A percentile compares a stretch with the other conserved stretches of the same genome.
These are phyloP conservation scores for Hyphopichia buzzinii DNA, from an alignment of 1,139 yeast genomes.

Conservation along the genomic window DNA sequence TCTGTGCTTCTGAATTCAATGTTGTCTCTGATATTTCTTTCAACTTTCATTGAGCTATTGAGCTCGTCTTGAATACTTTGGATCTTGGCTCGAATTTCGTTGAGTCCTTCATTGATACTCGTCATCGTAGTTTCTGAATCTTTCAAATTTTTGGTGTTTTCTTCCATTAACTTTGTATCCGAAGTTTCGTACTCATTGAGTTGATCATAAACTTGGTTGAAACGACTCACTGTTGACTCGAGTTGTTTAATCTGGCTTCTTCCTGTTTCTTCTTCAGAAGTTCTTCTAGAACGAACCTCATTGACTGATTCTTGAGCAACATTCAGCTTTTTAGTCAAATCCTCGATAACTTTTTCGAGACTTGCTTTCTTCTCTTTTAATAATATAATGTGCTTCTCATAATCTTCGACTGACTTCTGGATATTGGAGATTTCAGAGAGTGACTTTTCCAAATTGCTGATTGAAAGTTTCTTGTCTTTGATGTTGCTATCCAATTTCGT, in stretches of 20 bases:
- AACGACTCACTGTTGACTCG: conserved; percentile 5
- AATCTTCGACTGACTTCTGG: conserved; percentile 16
- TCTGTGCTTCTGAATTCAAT: conserved; percentile 35
- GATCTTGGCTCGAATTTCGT: conserved; percentile 10
- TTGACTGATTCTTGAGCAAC: conserved; percentile 5
- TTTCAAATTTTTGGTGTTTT: conserved; percentile 36
- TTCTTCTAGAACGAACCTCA: conserved; percentile 11
- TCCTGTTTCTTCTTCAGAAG: conserved; percentile 18
- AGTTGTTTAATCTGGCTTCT: conserved; percentile 7
- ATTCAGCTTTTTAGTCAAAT: conserved; percentile 6
- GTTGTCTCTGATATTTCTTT: conserved; percentile 39
- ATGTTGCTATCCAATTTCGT: conserved; percentile 50
- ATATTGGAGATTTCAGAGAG: conserved; percentile 37
- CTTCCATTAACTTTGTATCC: conserved; percentile 24
- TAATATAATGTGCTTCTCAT: conserved; percentile 13
- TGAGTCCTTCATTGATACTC: conserved; percentile 5
- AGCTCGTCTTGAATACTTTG: conserved; percentile 28
- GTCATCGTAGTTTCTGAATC: conserved; percentile 2
- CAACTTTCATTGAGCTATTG: conserved; percentile 34
- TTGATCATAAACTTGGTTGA: conserved; percentile 9
- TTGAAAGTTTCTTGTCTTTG: conserved; percentile 54
- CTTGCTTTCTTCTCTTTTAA: conserved; percentile 13
- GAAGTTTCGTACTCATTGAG: conserved; percentile 18
- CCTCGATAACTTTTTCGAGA: conserved; percentile 8
- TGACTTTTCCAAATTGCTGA: conserved; percentile 55